phyloP scores from a whole-genome alignment of 805 yeast species.

The Pichia ethanolica region DNA sequence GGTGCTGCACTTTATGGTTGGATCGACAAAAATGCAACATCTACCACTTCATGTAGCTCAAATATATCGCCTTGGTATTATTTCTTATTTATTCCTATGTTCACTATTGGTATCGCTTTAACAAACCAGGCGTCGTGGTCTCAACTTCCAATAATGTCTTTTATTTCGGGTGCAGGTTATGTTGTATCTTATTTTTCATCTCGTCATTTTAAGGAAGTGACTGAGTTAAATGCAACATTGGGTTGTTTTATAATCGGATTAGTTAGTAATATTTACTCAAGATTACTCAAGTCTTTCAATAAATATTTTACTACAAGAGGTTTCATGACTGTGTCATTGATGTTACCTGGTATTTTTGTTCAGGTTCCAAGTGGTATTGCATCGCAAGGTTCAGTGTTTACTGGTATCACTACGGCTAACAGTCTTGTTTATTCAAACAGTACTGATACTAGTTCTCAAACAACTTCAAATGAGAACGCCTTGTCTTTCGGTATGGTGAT shows the following conservation, averaged over 20 bases:
- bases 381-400: conserved; percentile 72
- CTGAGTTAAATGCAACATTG: conserved; percentile 82
- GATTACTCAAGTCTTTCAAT: conserved; percentile 64
- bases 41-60: conserved; percentile 49
- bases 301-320: conserved; percentile 19
- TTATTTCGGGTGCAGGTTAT: conserved; percentile 74
- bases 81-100: conserved; percentile 74
- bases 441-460: conserved; percentile 18
- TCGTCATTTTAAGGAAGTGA: conserved; percentile 48
- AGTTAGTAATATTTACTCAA: conserved; percentile 79
- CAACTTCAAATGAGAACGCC: conserved; percentile 12
- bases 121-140: conserved; percentile 78
- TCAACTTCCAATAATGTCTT: conserved; percentile 81
- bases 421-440: conserved; percentile 40
- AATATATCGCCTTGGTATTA: conserved; percentile 51
- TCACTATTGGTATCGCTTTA: conserved; percentile 50
- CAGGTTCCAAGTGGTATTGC: conserved; percentile 96
- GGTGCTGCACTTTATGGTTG: conserved; percentile 94
- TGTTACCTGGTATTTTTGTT: conserved; percentile 92
- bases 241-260: conserved; percentile 90
- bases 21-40: conserved; percentile 75
- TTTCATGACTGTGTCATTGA: conserved; percentile 80
- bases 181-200: conserved; percentile 75
- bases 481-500: conserved; percentile 71
- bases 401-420: conserved; percentile 76